Conservation (phyloP, 2,329 filamentous ascomycete species). For the Huntiella decipiens region DNA sequence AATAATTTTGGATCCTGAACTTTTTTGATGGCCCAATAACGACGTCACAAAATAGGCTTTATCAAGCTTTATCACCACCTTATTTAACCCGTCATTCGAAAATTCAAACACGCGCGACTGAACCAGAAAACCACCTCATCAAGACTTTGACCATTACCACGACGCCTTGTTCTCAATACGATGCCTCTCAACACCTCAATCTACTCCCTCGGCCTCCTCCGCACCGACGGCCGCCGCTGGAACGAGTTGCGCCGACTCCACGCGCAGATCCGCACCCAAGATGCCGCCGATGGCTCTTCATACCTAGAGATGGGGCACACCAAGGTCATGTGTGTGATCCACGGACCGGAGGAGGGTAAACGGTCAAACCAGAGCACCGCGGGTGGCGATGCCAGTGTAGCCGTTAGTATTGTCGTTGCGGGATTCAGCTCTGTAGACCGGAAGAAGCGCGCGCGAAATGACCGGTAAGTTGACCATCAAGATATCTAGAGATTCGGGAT, state of each 20-base stretch:
- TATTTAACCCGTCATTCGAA: too few relatives aligned
- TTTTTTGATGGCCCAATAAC: too few relatives aligned
- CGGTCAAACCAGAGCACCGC: constrained; percentile 1
- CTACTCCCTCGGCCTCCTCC: constrained; percentile 69
- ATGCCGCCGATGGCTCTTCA: constrained; percentile 77
- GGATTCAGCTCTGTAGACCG: constrained; percentile 79
- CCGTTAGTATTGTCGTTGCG: constrained; percentile 67
- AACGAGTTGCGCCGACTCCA: constrained; percentile 84
- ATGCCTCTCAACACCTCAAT: constrained; percentile 95
- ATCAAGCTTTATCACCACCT: too few relatives aligned
- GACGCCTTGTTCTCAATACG: not conserved
- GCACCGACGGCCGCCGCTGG: constrained; percentile 76
- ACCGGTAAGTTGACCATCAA: constrained; percentile 42
- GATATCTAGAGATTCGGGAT: not conserved
- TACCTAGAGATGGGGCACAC: constrained; percentile 97
- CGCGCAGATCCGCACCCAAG: constrained; percentile 80
- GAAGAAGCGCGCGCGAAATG: constrained; percentile 52
- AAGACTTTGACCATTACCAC: too few relatives aligned
- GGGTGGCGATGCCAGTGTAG: constrained; percentile 38
- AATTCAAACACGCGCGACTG: too few relatives aligned
- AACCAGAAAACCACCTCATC: too few relatives aligned
- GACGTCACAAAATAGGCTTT: too few relatives aligned
- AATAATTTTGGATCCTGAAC: too few relatives aligned
- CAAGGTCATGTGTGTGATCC: constrained; percentile 83
- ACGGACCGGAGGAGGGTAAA: constrained; percentile 53